Evolutionary conservation across 805 yeast species (phyloP).

Genomic region (Kodamaea leandrae): DNA sequence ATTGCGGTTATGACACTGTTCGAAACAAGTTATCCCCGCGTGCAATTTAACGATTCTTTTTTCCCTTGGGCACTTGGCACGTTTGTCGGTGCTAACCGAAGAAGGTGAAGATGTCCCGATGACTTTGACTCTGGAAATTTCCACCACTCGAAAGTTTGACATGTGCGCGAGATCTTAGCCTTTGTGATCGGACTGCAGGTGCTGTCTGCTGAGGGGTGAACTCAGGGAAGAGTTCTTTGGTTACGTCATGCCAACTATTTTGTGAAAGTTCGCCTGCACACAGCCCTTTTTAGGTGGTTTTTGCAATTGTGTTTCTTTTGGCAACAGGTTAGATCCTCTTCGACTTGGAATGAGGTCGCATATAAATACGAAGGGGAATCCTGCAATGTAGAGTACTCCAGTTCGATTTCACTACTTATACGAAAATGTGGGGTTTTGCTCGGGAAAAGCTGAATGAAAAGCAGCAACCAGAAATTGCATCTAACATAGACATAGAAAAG

Average conservation of each 20-base stretch:
- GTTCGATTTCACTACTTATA: neutral
- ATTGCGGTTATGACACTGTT: neutral
- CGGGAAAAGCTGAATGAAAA: neutral
- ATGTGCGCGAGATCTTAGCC: neutral
- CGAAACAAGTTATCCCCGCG: neutral
- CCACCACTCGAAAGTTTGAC: neutral
- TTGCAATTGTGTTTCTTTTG: conserved; percentile 1
- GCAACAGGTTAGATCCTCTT: neutral
- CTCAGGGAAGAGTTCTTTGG: neutral
- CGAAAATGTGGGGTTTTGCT: conserved; percentile 2
- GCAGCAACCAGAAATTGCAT: neutral
- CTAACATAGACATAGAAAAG: conserved; percentile 4
- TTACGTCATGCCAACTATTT: neutral
- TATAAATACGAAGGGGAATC: conserved; percentile 1
- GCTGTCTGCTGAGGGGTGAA: neutral
- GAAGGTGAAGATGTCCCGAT: neutral
- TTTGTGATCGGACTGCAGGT: neutral
- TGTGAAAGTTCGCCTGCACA: neutral
- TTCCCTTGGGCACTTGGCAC: neutral
- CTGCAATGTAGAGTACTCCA: neutral
- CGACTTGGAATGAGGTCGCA: neutral
- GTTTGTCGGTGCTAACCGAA: neutral
- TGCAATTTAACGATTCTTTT: neutral
- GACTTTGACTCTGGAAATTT: too few species aligned
- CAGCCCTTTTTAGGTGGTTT: neutral